A percentile compares a stretch with the other conserved stretches of the same genome.
phyloP scores from a whole-genome alignment of 768 basidiomycete species.

The Chalciporus chontae region DNA sequence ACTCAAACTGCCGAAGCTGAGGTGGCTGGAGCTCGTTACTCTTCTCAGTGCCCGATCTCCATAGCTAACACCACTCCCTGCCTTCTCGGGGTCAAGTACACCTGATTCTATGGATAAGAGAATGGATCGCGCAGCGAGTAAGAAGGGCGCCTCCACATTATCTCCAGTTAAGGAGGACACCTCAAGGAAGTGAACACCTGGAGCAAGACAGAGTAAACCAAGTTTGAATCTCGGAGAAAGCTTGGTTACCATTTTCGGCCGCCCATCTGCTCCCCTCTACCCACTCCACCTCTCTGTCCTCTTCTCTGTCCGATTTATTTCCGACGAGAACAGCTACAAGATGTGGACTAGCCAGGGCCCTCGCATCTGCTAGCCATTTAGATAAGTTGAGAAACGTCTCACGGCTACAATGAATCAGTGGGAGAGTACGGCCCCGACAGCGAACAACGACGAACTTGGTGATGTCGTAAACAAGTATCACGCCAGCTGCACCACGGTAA shows the following conservation, averaged over 20 bases:
- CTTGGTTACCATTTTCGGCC: slow-evolving; percentile 77
- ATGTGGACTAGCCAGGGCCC: slow-evolving; percentile 89
- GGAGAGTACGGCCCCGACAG: neutral
- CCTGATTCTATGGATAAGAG: slow-evolving; percentile 90
- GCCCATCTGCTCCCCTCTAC: slow-evolving; percentile 95
- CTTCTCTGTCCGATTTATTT: slow-evolving; percentile 93
- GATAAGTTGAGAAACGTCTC: slow-evolving; percentile 80
- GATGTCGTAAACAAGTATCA: slow-evolving; percentile 91
- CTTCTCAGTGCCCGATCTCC: slow-evolving; percentile 90
- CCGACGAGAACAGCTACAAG: slow-evolving; percentile 89
- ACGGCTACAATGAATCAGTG: slow-evolving; percentile 51
- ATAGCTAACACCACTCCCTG: slow-evolving; percentile 94
- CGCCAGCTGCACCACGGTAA: slow-evolving; percentile 91
- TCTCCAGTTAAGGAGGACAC: slow-evolving; percentile 89
- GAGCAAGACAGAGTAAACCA: slow-evolving; percentile 5
- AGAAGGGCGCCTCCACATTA: slow-evolving; percentile 92
- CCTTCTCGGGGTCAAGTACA: slow-evolving; percentile 86
- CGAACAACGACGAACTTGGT: slow-evolving; percentile 55
- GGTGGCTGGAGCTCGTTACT: slow-evolving; percentile 85
- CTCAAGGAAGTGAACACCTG: slow-evolving; percentile 92
- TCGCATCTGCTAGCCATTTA: slow-evolving; percentile 90
- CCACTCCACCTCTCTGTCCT: slow-evolving; percentile 94
- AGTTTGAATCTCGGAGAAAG: slow-evolving; percentile 1
- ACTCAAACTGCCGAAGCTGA: slow-evolving; percentile 82
- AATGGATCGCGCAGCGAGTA: slow-evolving; percentile 82